Conservation (phyloP, 2,329 filamentous ascomycete species). For the Alternaria atra region DNA sequence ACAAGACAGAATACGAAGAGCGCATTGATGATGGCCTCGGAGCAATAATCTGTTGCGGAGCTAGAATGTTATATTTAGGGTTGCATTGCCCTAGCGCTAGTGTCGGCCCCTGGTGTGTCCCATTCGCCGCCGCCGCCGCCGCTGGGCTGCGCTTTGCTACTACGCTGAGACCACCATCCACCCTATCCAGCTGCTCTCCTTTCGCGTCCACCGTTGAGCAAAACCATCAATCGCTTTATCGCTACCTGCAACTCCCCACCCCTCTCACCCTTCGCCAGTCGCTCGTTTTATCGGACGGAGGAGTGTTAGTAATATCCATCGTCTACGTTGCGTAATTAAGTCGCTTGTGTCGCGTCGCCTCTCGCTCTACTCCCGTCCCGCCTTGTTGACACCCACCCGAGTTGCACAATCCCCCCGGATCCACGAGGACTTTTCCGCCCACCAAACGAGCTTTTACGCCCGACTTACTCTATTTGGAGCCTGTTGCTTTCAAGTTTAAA, state of each 20-base stretch:
- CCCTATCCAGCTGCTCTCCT: slow-evolving; percentile 11
- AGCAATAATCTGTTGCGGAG: slow-evolving; percentile 16
- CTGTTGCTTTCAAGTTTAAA: neutral
- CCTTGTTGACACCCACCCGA: slow-evolving; percentile 21
- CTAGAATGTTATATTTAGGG: slow-evolving; percentile 20
- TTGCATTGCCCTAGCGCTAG: slow-evolving; percentile 10
- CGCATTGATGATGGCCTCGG: slow-evolving; percentile 8
- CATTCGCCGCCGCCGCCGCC: slow-evolving; percentile 11
- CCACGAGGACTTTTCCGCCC: slow-evolving; percentile 22
- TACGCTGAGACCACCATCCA: slow-evolving; percentile 13
- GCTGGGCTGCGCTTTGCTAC: slow-evolving; percentile 3
- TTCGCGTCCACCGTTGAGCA: slow-evolving; percentile 11
- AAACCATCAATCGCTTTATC: slow-evolving; percentile 23
- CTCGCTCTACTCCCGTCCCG: slow-evolving; percentile 29
- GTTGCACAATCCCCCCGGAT: slow-evolving; percentile 27
- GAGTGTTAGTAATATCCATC: slow-evolving; percentile 17
- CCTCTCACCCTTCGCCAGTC: slow-evolving; percentile 43
- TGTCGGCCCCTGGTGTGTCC: slow-evolving; percentile 9
- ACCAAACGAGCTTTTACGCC: slow-evolving; percentile 21
- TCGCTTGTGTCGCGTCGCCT: slow-evolving; percentile 23
- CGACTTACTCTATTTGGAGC: neutral
- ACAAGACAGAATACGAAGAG: neutral
- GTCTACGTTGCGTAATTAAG: slow-evolving; percentile 22
- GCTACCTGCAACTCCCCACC: slow-evolving; percentile 17
- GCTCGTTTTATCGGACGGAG: slow-evolving; percentile 45